Base-by-base conservation (phyloP, 2,329 filamentous ascomycete species). In the Coccinonectria pachysandricola region DNA sequence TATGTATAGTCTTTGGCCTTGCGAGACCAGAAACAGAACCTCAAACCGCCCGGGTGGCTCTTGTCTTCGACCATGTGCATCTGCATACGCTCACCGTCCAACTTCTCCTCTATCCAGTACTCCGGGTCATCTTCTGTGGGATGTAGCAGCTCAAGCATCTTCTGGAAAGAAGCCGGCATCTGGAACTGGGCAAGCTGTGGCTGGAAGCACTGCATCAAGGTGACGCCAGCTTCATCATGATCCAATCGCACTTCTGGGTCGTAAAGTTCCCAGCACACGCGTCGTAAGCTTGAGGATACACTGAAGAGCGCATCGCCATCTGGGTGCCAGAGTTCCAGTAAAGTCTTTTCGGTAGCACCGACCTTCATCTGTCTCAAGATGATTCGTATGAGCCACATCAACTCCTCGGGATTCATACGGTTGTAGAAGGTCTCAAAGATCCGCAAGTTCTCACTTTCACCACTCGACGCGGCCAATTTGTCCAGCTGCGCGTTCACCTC, bases 91-190 rank as follows among this genome's bases (percentile, higher is more conserved):
- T 98, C 91, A 2, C 91, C 91, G 42, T 98, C 91, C 7, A 98
- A 64, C 54, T 98, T 98, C 57, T 98, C 91, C 53, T 98, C 91
- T 24, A 96, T 91, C 86, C 87, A 96, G 48, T 92, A 98, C 7
- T 80, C 74, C 0, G 68, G 63, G 27, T 92, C 77, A 0, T 83
- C 75, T 13, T 78, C 70, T 0, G 73, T 78, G 0, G 69, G 64
- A 3, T 73, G 70, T 55, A 79, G 55, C 28, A 68, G 75, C 11
- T 73, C 63, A 2, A 92, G 74, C 71, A 92, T 84, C 47, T 76
- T 81, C 28, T 85, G 71, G 41, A 94, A 84, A 3, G 63, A 66
- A 0, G 77, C 75, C 17, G 82, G 71, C 65, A 82, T 81, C 52
- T 95, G 85, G 37, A 93, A 95, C 38, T 91, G 82, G 4, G 91